A percentile compares a stretch with the other conserved stretches of the same genome.
phyloP scores from a whole-genome alignment of 352 stramenopile species.

The Phytopythium mirpurense region DNA sequence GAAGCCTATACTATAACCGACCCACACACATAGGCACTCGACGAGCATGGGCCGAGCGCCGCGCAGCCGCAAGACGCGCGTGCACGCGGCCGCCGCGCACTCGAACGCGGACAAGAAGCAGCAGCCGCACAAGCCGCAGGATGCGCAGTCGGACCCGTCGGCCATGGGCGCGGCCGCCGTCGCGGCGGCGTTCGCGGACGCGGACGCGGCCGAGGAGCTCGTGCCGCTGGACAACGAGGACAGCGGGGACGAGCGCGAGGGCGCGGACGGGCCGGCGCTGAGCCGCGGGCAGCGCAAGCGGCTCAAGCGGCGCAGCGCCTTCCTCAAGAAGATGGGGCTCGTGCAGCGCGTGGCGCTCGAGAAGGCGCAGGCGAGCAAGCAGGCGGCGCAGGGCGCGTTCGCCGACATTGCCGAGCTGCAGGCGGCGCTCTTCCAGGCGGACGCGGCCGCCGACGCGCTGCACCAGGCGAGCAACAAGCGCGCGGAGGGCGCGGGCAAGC shows the following conservation, averaged over 20 bases:
- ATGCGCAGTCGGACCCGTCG: slow-evolving; percentile 6
- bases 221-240: slow-evolving; percentile 26
- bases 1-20: neutral
- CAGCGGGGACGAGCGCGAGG: slow-evolving; percentile 18
- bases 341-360: slow-evolving; percentile 60
- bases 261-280: slow-evolving; percentile 27
- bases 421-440: slow-evolving; percentile 58
- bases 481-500: slow-evolving; percentile 12
- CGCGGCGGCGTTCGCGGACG: slow-evolving; percentile 50
- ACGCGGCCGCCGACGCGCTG: slow-evolving; percentile 25
- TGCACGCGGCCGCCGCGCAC: slow-evolving; percentile 45
- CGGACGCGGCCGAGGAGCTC: slow-evolving; percentile 25
- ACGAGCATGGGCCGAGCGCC: slow-evolving; percentile 45
- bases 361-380: slow-evolving; percentile 41
- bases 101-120: slow-evolving; percentile 27
- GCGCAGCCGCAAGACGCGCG: slow-evolving; percentile 47
- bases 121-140: slow-evolving; percentile 2
- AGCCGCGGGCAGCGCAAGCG: slow-evolving; percentile 83
- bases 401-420: slow-evolving; percentile 66
- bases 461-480: slow-evolving; percentile 21
- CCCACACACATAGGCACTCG: neutral
- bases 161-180: slow-evolving; percentile 50
- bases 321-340: slow-evolving; percentile 85
- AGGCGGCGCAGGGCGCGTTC: slow-evolving; percentile 53
- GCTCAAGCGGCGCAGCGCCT: slow-evolving; percentile 71